These are phyloP conservation scores for Crithidia bombi DNA, from an alignment of 208 protist genomes.

Conservation along the genomic window DNA sequence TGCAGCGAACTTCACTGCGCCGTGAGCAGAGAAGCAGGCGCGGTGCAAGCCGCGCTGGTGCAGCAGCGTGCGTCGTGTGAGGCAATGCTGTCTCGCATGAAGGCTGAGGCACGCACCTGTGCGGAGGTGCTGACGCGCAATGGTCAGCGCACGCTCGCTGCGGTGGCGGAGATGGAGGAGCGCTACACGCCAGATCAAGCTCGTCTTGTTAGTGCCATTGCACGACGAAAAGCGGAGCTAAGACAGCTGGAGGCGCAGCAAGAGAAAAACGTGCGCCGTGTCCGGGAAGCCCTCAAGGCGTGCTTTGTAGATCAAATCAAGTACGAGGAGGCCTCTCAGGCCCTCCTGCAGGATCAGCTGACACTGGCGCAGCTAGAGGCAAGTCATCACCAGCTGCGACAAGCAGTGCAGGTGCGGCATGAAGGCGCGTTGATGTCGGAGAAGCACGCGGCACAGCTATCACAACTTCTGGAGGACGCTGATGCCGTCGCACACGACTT, in stretches of 20 bases:
- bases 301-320: slow-evolving; percentile 71
- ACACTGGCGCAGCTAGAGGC: slow-evolving; percentile 58
- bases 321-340: slow-evolving; percentile 66
- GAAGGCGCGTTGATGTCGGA: slow-evolving; percentile 36
- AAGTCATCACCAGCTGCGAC: slow-evolving; percentile 61
- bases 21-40: slow-evolving; percentile 10
- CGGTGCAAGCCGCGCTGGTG: slow-evolving; percentile 29
- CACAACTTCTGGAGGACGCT: slow-evolving; percentile 39
- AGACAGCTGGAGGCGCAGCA: slow-evolving; percentile 58
- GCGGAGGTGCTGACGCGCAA: slow-evolving; percentile 39
- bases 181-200: slow-evolving; percentile 33
- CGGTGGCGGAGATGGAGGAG: slow-evolving; percentile 45
- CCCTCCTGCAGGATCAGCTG: slow-evolving; percentile 58
- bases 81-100: slow-evolving; percentile 38
- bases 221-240: slow-evolving; percentile 35
- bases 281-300: slow-evolving; percentile 79
- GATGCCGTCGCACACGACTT: slow-evolving; percentile 43
- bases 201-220: slow-evolving; percentile 42
- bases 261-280: slow-evolving; percentile 71
- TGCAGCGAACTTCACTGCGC: slow-evolving; percentile 10
- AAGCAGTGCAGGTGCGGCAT: slow-evolving; percentile 38
- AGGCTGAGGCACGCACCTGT: slow-evolving; percentile 43
- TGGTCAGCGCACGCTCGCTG: slow-evolving; percentile 20
- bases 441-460: slow-evolving; percentile 28
- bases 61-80: slow-evolving; percentile 27